A percentile compares a stretch with the other conserved stretches of the same genome.
Conservation (phyloP, 2,329 filamentous ascomycete genomes). For the Arachnopeziza araneosa region DNA sequence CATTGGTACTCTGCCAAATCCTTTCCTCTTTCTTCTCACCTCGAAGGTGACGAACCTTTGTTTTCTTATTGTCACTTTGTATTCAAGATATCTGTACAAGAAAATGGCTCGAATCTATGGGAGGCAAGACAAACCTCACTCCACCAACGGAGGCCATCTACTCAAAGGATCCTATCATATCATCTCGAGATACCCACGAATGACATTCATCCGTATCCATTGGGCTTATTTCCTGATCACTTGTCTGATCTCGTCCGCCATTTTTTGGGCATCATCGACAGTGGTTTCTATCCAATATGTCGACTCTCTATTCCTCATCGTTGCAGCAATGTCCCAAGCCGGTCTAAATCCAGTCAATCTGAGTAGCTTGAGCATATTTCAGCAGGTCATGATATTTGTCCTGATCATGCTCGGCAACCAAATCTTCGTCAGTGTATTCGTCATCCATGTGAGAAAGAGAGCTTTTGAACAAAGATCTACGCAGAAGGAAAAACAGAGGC, state of each 20-base stretch:
- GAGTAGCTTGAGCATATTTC: slow-evolving; percentile 58
- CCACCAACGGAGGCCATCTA: neutral
- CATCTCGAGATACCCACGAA: slow-evolving; percentile 3
- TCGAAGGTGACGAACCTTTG: neutral
- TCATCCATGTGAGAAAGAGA: slow-evolving; percentile 53
- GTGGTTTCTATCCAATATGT: slow-evolving; percentile 51
- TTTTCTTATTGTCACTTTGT: too few relatives aligned
- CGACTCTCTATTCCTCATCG: slow-evolving; percentile 61
- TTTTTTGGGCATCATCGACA: slow-evolving; percentile 55
- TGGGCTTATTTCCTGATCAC: slow-evolving; percentile 60
- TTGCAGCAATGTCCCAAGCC: slow-evolving; percentile 61
- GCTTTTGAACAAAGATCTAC: slow-evolving; percentile 47
- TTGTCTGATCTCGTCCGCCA: slow-evolving; percentile 48
- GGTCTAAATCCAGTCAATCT: slow-evolving; percentile 65
- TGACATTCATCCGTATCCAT: slow-evolving; percentile 61
- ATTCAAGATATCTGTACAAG: neutral
- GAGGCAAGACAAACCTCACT: neutral
- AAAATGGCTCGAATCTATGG: neutral
- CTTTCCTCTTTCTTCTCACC: too few relatives aligned
- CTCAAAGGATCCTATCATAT: neutral
- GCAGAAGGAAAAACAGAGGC: slow-evolving; percentile 23
- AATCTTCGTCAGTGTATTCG: slow-evolving; percentile 61
- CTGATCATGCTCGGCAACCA: slow-evolving; percentile 61
- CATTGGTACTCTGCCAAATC: neutral
- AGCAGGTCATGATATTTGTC: slow-evolving; percentile 60